Percentiles rank a stretch among this genome's conserved stretches.
phyloP scores from a whole-genome alignment of 2,329 filamentous ascomycete species.

The Sarocladium strictum region DNA sequence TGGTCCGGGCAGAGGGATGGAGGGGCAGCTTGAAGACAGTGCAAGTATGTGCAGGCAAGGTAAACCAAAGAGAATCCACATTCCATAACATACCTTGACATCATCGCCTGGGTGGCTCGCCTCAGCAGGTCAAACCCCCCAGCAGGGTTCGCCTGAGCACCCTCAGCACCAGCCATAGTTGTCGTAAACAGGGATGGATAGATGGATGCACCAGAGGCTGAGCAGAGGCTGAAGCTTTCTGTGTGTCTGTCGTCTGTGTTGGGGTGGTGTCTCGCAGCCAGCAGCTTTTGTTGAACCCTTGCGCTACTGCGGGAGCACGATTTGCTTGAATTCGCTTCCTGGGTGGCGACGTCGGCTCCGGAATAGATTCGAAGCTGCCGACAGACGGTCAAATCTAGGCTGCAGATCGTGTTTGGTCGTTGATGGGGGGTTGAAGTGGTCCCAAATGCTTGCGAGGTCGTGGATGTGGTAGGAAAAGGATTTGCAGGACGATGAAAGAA shows the following conservation, averaged over 20 bases:
- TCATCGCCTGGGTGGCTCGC: slow-evolving; percentile 57
- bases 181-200: background rate
- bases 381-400: background rate
- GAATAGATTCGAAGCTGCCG: background rate
- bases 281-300: slow-evolving; percentile 1
- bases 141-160: slow-evolving; percentile 26
- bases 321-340: background rate
- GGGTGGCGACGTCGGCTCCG: background rate
- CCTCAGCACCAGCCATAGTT: slow-evolving; percentile 46
- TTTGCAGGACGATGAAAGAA: slow-evolving; percentile 1
- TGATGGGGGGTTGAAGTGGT: background rate
- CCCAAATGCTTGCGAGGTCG: background rate
- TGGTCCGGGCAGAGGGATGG: background rate
- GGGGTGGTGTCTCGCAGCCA: background rate
- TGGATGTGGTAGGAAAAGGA: background rate
- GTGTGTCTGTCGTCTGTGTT: background rate
- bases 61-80: slow-evolving; percentile 18
- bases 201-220: background rate
- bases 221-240: background rate
- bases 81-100: slow-evolving; percentile 50
- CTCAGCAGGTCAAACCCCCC: slow-evolving; percentile 52
- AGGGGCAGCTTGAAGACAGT: slow-evolving; percentile 2
- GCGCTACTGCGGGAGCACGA: background rate
- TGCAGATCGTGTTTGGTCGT: background rate
- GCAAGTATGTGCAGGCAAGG: slow-evolving; percentile 14